Evolutionary conservation across 2,329 filamentous ascomycete species (phyloP).

Genomic region (Colletotrichum simmondsii): DNA sequence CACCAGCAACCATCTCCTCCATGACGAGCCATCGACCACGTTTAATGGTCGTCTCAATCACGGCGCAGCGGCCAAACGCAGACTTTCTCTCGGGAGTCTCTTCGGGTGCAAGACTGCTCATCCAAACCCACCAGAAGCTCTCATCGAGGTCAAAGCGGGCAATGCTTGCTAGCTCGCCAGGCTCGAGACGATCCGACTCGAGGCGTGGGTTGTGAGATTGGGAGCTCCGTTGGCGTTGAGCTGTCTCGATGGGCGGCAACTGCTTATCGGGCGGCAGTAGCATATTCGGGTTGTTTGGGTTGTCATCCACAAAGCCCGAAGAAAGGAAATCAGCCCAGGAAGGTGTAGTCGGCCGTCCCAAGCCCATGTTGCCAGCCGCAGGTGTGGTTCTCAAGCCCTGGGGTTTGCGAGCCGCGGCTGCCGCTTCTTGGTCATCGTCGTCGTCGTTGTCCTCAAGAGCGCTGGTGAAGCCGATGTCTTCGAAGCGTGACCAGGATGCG

Average conservation of each 20-base stretch:
- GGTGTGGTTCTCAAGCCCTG: constrained; percentile 72
- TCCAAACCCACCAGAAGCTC: constrained; percentile 99
- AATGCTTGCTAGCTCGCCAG: constrained; percentile 95
- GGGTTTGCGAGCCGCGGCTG: constrained; percentile 51
- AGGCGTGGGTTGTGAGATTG: constrained; percentile 83
- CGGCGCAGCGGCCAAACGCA: constrained; percentile 91
- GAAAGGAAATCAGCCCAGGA: constrained; percentile 99
- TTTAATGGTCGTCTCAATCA: constrained; percentile 87
- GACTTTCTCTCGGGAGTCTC: constrained; percentile 88
- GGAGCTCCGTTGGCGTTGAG: constrained; percentile 82
- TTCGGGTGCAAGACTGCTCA: constrained; percentile 92
- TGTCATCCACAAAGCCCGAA: constrained; percentile 86
- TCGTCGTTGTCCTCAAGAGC: constrained; percentile 78
- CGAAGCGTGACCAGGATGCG: constrained; percentile 95
- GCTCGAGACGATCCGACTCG: constrained; percentile 81
- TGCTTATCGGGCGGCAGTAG: constrained; percentile 92
- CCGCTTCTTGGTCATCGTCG: constrained; percentile 67
- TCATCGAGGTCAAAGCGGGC: constrained; percentile 88
- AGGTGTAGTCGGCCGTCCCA: constrained; percentile 89
- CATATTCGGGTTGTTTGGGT: constrained; percentile 72
- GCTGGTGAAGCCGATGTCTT: constrained; percentile 91
- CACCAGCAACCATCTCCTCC: constrained; percentile 96
- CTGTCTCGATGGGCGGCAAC: constrained; percentile 83
- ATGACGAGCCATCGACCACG: constrained; percentile 91
- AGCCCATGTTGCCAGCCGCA: constrained; percentile 72